Conservation (phyloP, 2,329 filamentous ascomycete genomes). For the Fusarium sp. region DNA sequence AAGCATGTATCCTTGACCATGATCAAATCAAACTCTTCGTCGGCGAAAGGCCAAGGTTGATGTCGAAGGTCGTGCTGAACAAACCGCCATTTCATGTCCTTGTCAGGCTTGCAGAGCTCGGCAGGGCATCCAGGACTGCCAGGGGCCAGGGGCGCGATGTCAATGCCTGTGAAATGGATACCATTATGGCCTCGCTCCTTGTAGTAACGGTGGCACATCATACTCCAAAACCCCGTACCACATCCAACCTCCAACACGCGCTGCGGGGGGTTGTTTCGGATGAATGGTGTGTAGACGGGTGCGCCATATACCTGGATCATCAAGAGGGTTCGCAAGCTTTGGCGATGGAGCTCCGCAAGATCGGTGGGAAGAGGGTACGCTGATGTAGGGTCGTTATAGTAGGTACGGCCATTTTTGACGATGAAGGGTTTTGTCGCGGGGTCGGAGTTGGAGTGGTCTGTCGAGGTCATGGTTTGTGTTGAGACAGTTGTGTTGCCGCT, state of each 20-base stretch:
- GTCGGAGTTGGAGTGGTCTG: slow-evolving; percentile 61
- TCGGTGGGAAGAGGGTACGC: slow-evolving; percentile 91
- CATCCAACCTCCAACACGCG: slow-evolving; percentile 89
- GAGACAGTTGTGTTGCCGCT: slow-evolving; percentile 59
- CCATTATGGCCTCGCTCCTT: slow-evolving; percentile 73
- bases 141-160: slow-evolving; percentile 78
- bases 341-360: slow-evolving; percentile 86
- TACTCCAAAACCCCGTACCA: slow-evolving; percentile 90
- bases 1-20: slow-evolving; percentile 88
- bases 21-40: slow-evolving; percentile 86
- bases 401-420: slow-evolving; percentile 82
- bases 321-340: slow-evolving; percentile 85
- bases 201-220: slow-evolving; percentile 87
- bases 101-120: slow-evolving; percentile 65
- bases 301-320: slow-evolving; percentile 84
- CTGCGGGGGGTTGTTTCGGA: slow-evolving; percentile 75
- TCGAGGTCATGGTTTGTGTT: slow-evolving; percentile 61
- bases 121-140: slow-evolving; percentile 50
- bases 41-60: slow-evolving; percentile 80
- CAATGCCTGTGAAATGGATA: slow-evolving; percentile 84
- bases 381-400: slow-evolving; percentile 78
- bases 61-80: slow-evolving; percentile 87
- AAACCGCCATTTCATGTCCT: slow-evolving; percentile 89
- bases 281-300: slow-evolving; percentile 78
- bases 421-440: slow-evolving; percentile 68